A percentile compares a stretch with the other conserved stretches of the same genome.
These are phyloP conservation scores for bread wheat (Triticum aestivum) DNA, from an alignment of 176 grass and related monocot genomes.

Conservation along the genomic window IWGSC_CS_RefSeq_v2.1 NC_057804.1:56723559-56724058, in stretches of 20 bases:
- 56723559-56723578: neutral
- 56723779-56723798: neutral
- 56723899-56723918: neutral
- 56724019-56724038: neutral
- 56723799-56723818: neutral
- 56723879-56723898: neutral
- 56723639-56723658: neutral
- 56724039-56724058: neutral
- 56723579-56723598: neutral
- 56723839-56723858: neutral
- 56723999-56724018: neutral
- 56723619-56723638: neutral
- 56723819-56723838: neutral
- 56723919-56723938: neutral
- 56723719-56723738: neutral
- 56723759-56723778: neutral
- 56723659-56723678: neutral
- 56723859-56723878: neutral
- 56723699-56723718: neutral
- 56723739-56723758: neutral
- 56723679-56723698: neutral
- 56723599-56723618: slow-evolving; percentile 2
- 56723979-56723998: neutral
- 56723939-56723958: slow-evolving; percentile 4
- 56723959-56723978: neutral